Conservation (phyloP, 1,284 basidiomycete species). For the Pseudozyma sp. region DNA sequence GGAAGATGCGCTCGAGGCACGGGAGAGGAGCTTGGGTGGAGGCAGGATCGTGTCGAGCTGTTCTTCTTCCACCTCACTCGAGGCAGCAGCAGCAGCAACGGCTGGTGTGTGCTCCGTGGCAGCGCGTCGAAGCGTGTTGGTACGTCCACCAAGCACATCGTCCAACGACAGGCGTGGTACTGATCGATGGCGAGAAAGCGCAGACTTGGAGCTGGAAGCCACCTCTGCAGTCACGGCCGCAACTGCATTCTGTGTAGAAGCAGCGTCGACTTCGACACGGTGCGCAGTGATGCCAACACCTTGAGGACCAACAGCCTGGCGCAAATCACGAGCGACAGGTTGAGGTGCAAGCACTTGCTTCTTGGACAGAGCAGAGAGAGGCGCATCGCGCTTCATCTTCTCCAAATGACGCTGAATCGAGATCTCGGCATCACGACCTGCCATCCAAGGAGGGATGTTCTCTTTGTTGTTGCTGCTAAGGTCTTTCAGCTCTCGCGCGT, state of each 20-base stretch:
- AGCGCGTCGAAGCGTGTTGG: constrained; percentile 33
- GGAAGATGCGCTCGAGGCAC: constrained; percentile 49
- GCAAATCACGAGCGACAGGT: constrained; percentile 24
- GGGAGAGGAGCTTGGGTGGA: constrained; percentile 39
- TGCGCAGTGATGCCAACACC: constrained; percentile 34
- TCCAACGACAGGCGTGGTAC: constrained; percentile 44
- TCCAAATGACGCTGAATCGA: constrained; percentile 18
- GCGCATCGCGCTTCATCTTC: constrained; percentile 29
- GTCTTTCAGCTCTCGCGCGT: constrained; percentile 26
- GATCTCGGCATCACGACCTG: not conserved
- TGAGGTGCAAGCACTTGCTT: constrained; percentile 10
- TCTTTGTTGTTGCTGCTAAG: constrained; percentile 49
- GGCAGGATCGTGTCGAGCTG: constrained; percentile 49
- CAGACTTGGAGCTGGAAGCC: constrained; percentile 17
- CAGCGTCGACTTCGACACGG: constrained; percentile 10
- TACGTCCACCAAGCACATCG: constrained; percentile 39
- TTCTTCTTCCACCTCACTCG: constrained; percentile 41
- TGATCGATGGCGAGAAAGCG: constrained; percentile 39
- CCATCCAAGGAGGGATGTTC: constrained; percentile 50
- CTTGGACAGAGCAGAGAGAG: constrained; percentile 14
- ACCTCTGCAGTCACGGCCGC: not conserved
- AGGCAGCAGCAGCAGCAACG: constrained; percentile 5
- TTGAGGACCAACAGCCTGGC: constrained; percentile 31
- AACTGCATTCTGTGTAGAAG: not conserved
- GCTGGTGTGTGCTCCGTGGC: constrained; percentile 30